A percentile compares a stretch with the other conserved stretches of the same genome.
Conservation (phyloP, 768 basidiomycete genomes). For the Phlebiopsis gigantea region DNA sequence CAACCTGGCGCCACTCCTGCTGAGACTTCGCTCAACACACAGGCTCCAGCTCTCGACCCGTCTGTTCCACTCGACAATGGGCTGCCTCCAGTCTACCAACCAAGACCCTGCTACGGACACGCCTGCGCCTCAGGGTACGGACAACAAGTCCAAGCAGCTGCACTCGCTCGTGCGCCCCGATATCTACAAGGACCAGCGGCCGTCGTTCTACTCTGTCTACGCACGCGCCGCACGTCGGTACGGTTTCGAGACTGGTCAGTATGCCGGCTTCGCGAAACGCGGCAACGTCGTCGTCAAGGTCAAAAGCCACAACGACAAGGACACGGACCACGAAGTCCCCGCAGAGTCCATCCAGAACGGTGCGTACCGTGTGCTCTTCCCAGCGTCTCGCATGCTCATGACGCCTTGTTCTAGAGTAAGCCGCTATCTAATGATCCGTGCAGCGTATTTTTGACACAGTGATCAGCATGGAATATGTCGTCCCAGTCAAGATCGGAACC, state of each 20-base stretch:
- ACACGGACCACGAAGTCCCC: conserved; percentile 25
- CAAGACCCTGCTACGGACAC: conserved; percentile 3
- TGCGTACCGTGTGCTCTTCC: conserved; percentile 8
- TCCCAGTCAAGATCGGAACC: conserved; percentile 34
- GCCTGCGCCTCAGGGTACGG: background rate
- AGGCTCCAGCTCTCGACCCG: background rate
- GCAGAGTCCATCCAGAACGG: conserved; percentile 27
- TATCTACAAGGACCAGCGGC: conserved; percentile 18
- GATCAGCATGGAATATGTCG: conserved; percentile 33
- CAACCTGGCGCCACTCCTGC: background rate
- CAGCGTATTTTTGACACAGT: background rate
- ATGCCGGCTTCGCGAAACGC: conserved; percentile 24
- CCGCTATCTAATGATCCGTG: background rate
- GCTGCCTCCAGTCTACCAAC: conserved; percentile 7
- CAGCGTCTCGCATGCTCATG: conserved; percentile 1
- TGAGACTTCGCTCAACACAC: background rate
- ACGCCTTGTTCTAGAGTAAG: conserved; percentile 1
- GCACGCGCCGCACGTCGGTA: conserved; percentile 26
- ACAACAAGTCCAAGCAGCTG: conserved; percentile 6
- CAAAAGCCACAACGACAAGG: conserved; percentile 18
- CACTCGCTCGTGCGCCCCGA: conserved; percentile 21
- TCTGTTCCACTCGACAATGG: background rate
- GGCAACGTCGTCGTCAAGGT: conserved; percentile 27
- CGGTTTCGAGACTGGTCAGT: conserved; percentile 23
- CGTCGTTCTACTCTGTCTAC: conserved; percentile 25